Conservation (phyloP, 2,329 filamentous ascomycete species). For the Penicillium sp. region DNA sequence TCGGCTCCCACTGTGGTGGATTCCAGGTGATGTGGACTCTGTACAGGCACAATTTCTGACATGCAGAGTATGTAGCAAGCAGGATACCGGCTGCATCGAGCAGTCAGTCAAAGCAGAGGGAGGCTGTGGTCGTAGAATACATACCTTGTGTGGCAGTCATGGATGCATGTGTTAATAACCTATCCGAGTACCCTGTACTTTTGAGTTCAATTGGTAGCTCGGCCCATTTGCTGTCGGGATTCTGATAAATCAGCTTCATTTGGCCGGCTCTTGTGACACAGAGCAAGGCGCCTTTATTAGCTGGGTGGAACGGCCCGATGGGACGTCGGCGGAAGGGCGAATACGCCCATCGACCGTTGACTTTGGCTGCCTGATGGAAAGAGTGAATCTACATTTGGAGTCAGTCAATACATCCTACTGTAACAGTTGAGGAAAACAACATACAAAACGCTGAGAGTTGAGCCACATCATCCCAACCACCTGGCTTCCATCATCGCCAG, state of each 20-base stretch:
- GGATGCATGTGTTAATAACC: slow-evolving; percentile 77
- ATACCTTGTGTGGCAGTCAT: slow-evolving; percentile 73
- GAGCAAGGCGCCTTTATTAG: slow-evolving; percentile 71
- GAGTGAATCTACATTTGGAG: slow-evolving; percentile 36
- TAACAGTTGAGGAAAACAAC: slow-evolving; percentile 4
- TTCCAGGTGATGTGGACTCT: slow-evolving; percentile 76
- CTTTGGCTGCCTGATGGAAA: slow-evolving; percentile 63
- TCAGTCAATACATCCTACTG: slow-evolving; percentile 1
- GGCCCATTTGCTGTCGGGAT: slow-evolving; percentile 70
- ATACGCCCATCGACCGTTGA: slow-evolving; percentile 66
- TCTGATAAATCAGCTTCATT: slow-evolving; percentile 75
- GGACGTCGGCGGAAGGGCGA: slow-evolving; percentile 66
- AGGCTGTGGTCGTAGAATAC: slow-evolving; percentile 5
- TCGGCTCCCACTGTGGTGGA: slow-evolving; percentile 55
- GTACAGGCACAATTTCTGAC: slow-evolving; percentile 72
- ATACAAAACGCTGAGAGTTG: slow-evolving; percentile 54
- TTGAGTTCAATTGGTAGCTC: slow-evolving; percentile 75
- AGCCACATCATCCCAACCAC: slow-evolving; percentile 89
- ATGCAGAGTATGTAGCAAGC: slow-evolving; percentile 50
- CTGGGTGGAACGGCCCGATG: slow-evolving; percentile 68
- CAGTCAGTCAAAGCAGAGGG: slow-evolving; percentile 10
- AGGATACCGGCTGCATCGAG: slow-evolving; percentile 33
- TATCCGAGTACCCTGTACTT: slow-evolving; percentile 69
- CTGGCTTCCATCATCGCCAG: slow-evolving; percentile 71
- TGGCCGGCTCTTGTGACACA: slow-evolving; percentile 74